Base-by-base conservation (phyloP, 106 monocot species). In the Apostasia shenzhenica region DNA sequence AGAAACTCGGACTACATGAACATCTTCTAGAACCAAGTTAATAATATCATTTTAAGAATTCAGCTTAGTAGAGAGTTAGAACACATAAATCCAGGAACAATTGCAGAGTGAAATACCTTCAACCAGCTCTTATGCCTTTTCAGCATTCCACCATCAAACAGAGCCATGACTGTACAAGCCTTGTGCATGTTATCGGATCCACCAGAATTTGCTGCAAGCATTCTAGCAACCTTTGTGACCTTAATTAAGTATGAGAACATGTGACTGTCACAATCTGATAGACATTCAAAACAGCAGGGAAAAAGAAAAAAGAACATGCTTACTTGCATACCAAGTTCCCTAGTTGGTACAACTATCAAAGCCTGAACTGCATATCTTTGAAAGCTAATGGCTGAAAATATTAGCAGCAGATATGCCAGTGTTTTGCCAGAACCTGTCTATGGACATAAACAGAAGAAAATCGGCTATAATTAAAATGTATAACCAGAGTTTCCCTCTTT, bases 381-480 rank as follows among this genome's bases (percentile, higher is more conserved):
- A 68, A 83, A 45, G 57, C 82, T 85, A 53, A 90, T 80, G 61
- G 70, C 74, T 68, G 99, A 99, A 83, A 87, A 90, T 71, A 93
- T 74, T 48, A 71, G 54, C 45, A 99, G 69, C 42, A 99, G 63
- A 57, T 99, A 99, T 48, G 99, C 99, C 67, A 99, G 76, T 57
- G 99, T 99, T 77, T 99, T 99, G 38, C 99, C 99, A 59, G 99
- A 99, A 72, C 99, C 92, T 87, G 99, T 99, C 99, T 90, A 87
- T 70, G 80, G 3, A 38, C 58, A 39, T 76, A 60, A 67, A 64
- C 11, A 63, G 50, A 50, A 48, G 11, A 69, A 26, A 50, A 45
- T 70, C 1, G 57, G 45, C 14, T 51, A 45, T 6, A 48, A 65
- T 49, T 46, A 8, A 4, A 50, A 50, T 50, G 50, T 4, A 50